A percentile compares a stretch with the other conserved stretches of the same genome.
phyloP scores from a whole-genome alignment of 1,284 basidiomycete species.

The Apiotrichum siamense region DNA sequence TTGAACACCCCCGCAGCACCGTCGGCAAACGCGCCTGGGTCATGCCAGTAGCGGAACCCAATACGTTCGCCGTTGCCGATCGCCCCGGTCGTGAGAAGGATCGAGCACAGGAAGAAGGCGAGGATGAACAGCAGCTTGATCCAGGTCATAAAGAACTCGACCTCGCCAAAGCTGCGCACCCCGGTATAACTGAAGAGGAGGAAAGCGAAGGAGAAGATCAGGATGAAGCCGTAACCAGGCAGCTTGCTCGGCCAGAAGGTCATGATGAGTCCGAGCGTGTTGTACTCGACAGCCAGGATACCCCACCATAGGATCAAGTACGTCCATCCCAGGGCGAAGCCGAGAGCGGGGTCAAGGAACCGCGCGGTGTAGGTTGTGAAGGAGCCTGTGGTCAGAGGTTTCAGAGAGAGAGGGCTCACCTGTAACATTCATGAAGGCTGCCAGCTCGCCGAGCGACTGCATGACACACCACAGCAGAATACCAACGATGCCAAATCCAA shows the following conservation, averaged over 20 bases:
- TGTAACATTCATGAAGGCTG: slow-evolving; percentile 41
- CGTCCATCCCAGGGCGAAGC: slow-evolving; percentile 29
- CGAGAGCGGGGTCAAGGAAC: slow-evolving; percentile 33
- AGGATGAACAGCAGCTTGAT: neutral
- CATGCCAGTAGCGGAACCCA: neutral
- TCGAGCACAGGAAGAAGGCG: neutral
- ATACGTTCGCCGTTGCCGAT: neutral
- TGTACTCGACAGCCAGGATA: neutral
- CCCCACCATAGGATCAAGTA: neutral
- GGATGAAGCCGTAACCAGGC: neutral
- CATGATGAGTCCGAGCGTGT: neutral
- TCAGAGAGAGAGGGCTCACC: slow-evolving; percentile 57
- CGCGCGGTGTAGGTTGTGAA: slow-evolving; percentile 52
- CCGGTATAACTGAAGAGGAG: slow-evolving; percentile 44
- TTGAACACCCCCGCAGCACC: neutral
- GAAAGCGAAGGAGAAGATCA: slow-evolving; percentile 28
- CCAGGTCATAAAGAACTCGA: slow-evolving; percentile 31
- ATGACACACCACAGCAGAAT: slow-evolving; percentile 8
- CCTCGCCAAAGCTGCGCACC: slow-evolving; percentile 36
- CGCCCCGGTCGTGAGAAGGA: neutral
- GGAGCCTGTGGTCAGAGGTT: neutral
- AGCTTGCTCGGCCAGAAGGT: neutral
- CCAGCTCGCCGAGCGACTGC: slow-evolving; percentile 19
- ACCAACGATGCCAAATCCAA: slow-evolving; percentile 4
- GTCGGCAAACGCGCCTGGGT: neutral